Evolutionary conservation across 2,329 filamentous ascomycete genomes (phyloP).

Genomic region (Colletotrichum tanaceti): DNA sequence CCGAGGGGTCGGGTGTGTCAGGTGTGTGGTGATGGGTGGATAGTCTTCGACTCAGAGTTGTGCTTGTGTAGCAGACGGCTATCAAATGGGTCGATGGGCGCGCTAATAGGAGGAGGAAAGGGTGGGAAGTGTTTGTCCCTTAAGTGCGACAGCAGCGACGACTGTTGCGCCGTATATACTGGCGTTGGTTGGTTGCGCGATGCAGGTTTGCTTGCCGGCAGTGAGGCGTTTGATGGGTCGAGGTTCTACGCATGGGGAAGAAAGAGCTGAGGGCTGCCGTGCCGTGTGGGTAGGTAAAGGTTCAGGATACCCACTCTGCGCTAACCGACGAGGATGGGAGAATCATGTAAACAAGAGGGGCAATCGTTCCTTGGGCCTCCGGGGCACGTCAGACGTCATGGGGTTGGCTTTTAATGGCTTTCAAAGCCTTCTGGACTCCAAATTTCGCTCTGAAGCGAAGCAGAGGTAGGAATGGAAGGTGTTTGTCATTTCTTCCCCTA

Average conservation of each 20-base stretch:
- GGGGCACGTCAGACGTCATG: rapidly evolving
- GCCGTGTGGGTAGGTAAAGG: constrained; percentile 17
- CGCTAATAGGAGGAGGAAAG: background rate
- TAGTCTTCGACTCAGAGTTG: constrained; percentile 19
- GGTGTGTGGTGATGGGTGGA: constrained; percentile 15
- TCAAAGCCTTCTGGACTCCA: background rate
- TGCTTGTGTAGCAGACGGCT: constrained; percentile 23
- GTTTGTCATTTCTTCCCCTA: background rate
- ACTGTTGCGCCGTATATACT: constrained; percentile 27
- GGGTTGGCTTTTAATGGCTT: rapidly evolving
- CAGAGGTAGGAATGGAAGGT: background rate
- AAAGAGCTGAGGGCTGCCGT: constrained; percentile 32
- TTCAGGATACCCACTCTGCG: background rate
- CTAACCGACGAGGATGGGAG: background rate
- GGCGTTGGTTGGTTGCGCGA: constrained; percentile 33
- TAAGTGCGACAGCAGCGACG: constrained; percentile 1
- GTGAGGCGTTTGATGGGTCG: constrained; percentile 40
- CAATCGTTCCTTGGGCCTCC: background rate
- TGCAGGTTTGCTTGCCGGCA: constrained; percentile 27
- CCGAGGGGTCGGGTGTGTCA: constrained; percentile 23
- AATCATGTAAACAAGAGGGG: background rate
- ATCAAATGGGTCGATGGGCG: constrained; percentile 8
- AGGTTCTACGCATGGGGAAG: constrained; percentile 37
- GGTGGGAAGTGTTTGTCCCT: constrained; percentile 14
- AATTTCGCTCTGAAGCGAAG: background rate